Conservation (phyloP, 2,329 filamentous ascomycete species). For the Talaromyces verruculosus region DNA sequence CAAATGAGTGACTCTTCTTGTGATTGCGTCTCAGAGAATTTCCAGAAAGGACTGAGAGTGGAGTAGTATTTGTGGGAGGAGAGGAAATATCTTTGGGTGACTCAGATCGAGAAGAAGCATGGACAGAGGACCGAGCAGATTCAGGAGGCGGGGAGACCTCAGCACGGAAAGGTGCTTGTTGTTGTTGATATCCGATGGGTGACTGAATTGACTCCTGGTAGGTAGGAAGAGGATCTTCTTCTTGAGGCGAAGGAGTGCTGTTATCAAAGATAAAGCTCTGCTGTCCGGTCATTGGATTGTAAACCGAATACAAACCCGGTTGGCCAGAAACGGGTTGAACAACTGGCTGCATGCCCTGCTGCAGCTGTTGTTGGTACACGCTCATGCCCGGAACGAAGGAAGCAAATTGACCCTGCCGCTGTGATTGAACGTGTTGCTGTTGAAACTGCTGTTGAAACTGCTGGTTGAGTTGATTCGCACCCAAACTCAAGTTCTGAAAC, state of each 20-base stretch:
- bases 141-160: constrained; percentile 78
- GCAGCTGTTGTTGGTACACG: constrained; percentile 65
- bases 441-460: constrained; percentile 50
- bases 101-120: constrained; percentile 63
- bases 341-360: constrained; percentile 65
- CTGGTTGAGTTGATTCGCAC: constrained; percentile 36
- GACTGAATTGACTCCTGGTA: constrained; percentile 48
- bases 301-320: constrained; percentile 77
- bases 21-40: constrained; percentile 92
- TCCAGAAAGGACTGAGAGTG: constrained; percentile 81
- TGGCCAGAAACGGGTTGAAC: constrained; percentile 64
- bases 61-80: constrained; percentile 66
- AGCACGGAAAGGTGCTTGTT: constrained; percentile 64
- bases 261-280: constrained; percentile 77
- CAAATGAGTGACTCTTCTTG: constrained; percentile 81
- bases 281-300: constrained; percentile 83
- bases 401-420: constrained; percentile 53
- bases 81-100: constrained; percentile 61
- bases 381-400: constrained; percentile 55
- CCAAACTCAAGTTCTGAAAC: constrained; percentile 74
- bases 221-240: constrained; percentile 33
- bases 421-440: constrained; percentile 52
- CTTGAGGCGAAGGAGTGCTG: constrained; percentile 54
- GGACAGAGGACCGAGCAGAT: constrained; percentile 54
- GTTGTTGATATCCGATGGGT: constrained; percentile 44